Evolutionary conservation across 768 basidiomycete species (phyloP).

Genomic region (Termitomyces sp.): DNA sequence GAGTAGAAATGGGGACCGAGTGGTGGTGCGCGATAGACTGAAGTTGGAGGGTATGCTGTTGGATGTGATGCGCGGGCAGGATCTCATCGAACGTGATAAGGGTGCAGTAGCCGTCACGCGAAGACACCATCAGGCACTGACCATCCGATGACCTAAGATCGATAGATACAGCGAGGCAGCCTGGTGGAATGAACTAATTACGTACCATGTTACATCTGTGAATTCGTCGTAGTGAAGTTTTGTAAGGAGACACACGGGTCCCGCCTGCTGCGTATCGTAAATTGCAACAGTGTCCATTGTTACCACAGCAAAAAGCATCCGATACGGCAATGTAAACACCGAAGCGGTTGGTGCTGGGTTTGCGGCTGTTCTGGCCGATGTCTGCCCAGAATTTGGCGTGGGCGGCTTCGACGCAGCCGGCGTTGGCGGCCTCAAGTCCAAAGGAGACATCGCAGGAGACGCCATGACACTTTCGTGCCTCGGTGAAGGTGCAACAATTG

Average conservation of each 20-base stretch:
- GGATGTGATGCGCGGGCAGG: slow-evolving; percentile 79
- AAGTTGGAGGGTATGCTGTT: slow-evolving; percentile 86
- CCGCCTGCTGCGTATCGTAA: slow-evolving; percentile 95
- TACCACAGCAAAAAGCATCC: slow-evolving; percentile 92
- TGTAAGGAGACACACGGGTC: slow-evolving; percentile 85
- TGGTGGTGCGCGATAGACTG: slow-evolving; percentile 88
- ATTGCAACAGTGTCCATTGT: slow-evolving; percentile 95
- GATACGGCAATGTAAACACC: slow-evolving; percentile 85
- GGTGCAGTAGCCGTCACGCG: slow-evolving; percentile 96
- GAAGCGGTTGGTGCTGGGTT: slow-evolving; percentile 37
- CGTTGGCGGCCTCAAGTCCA: slow-evolving; percentile 51
- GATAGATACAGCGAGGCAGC: background rate
- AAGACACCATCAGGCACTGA: slow-evolving; percentile 84
- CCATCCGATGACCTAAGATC: slow-evolving; percentile 87
- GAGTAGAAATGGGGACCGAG: slow-evolving; percentile 53
- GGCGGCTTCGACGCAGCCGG: slow-evolving; percentile 54
- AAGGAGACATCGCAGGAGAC: slow-evolving; percentile 55
- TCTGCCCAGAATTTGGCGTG: slow-evolving; percentile 35
- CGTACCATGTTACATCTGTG: slow-evolving; percentile 93
- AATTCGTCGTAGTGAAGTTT: slow-evolving; percentile 98
- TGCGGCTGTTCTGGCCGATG: slow-evolving; percentile 6
- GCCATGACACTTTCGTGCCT: slow-evolving; percentile 26
- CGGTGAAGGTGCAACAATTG: slow-evolving; percentile 46
- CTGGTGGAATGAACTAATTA: background rate
- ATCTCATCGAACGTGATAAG: slow-evolving; percentile 94